Base-by-base conservation (phyloP, 2,329 filamentous ascomycete species). In the Fusarium chlamydosporum region DNA sequence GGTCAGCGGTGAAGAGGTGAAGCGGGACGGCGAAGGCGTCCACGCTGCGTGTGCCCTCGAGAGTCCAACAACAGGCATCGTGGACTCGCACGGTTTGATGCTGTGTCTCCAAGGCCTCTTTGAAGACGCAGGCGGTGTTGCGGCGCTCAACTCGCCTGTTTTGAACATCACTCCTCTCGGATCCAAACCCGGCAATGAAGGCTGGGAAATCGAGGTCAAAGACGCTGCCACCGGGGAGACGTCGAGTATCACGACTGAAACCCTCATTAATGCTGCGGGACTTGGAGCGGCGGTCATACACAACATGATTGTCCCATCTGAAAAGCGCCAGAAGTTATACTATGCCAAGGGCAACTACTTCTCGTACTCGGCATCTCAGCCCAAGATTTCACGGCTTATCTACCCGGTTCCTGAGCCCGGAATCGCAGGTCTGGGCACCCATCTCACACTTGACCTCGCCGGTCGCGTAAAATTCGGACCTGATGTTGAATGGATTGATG, bases 341-440 rank as follows among this genome's bases (percentile, higher is more conserved):
- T 98, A 91, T 80, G 95, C 95, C 61, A 99, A 99, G 82, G 96
- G 96, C 1, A 95, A 93, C 64, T 99, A 99, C 82, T 98, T 96
- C 81, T 92, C 91, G 31, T 98, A 97, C 81, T 80, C 85, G 0
- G 82, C 88, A 2, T 87, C 89, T 0, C 75, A 76, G 1, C 94
- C 93, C 0, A 77, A 74, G 31, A 88, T 94, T 12, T 83, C 80
- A 3, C 92, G 91, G 0, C 87, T 99, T 23, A 84, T 99, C 51
- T 99, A 98, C 76, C 96, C 96, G 0, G 94, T 92, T 0, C 94
- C 95, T 0, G 84, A 92, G 10, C 91, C 94, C 0, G 94, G 94
- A 3, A 87, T 90, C 23, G 94, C 89, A 52, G 95, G 96, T 0
- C 82, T 99, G 1, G 96, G 96, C 47, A 98, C 96, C 0, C 96